These are phyloP conservation scores for Phoma herbarum DNA, from an alignment of 2,329 filamentous ascomycete genomes.

Conservation along the genomic window DNA sequence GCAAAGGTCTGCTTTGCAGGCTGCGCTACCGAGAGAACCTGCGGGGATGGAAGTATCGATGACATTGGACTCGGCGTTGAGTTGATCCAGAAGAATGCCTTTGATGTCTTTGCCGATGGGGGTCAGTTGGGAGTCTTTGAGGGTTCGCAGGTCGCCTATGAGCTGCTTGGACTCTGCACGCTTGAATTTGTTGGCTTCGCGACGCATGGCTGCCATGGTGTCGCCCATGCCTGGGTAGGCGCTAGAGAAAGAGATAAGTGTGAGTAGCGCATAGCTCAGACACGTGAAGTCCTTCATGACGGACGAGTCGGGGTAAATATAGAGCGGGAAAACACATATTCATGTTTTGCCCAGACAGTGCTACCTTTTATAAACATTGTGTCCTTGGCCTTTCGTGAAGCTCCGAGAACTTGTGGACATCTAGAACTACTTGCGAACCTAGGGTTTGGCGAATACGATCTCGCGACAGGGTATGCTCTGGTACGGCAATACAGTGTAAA, in stretches of 20 bases:
- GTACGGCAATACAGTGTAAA: conserved; percentile 7
- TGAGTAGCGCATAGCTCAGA: conserved; percentile 7
- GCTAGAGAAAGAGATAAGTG: conserved; percentile 19
- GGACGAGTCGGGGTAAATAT: background rate
- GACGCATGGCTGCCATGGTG: conserved; percentile 22
- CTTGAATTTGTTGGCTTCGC: conserved; percentile 22
- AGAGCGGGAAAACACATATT: background rate
- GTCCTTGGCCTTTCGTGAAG: background rate
- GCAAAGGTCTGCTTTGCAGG: conserved; percentile 38
- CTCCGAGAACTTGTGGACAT: background rate
- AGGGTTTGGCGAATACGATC: conserved; percentile 5
- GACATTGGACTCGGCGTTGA: conserved; percentile 23
- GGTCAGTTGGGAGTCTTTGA: conserved; percentile 23
- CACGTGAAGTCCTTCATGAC: conserved; percentile 1
- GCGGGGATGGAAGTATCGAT: conserved; percentile 21
- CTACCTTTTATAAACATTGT: background rate
- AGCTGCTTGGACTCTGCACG: conserved; percentile 27
- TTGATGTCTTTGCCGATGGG: conserved; percentile 30
- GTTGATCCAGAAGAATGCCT: conserved; percentile 33
- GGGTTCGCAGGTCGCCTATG: conserved; percentile 35
- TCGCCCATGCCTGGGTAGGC: conserved; percentile 30
- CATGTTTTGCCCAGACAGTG: background rate
- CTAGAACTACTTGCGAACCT: background rate
- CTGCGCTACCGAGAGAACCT: conserved; percentile 18
- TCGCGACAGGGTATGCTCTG: background rate